Percentiles rank a stretch among this genome's conserved stretches.
phyloP scores from a whole-genome alignment of 2,329 filamentous ascomycete species.

The Hypoxylon sp. region DNA sequence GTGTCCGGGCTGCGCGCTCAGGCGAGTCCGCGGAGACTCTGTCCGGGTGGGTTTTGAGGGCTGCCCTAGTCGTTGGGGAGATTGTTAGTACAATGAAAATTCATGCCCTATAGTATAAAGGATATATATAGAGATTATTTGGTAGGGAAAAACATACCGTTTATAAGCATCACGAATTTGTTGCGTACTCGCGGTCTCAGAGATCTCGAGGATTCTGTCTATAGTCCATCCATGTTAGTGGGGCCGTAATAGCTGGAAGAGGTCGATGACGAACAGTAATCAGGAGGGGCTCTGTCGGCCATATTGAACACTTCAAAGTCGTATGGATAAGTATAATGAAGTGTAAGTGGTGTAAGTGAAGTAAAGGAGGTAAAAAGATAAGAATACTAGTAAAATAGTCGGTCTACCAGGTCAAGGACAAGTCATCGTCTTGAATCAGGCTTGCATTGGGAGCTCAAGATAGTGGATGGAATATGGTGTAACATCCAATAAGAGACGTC shows the following conservation, averaged over 20 bases:
- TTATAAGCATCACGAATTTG: conserved; percentile 97
- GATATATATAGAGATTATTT: not conserved
- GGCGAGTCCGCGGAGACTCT: conserved; percentile 87
- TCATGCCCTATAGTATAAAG: not conserved
- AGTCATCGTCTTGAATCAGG: conserved; percentile 31
- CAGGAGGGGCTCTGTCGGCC: conserved; percentile 62
- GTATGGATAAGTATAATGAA: conserved; percentile 14
- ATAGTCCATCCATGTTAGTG: conserved; percentile 43
- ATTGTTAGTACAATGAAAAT: conserved; percentile 37
- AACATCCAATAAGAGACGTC: conserved; percentile 38
- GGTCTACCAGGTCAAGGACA: conserved; percentile 18
- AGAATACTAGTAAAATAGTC: conserved; percentile 6
- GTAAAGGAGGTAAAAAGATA: conserved; percentile 8
- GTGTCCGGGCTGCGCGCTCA: conserved; percentile 84
- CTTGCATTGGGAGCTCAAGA: conserved; percentile 32
- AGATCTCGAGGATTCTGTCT: conserved; percentile 83
- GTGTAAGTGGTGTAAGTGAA: not conserved
- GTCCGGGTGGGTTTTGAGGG: conserved; percentile 93
- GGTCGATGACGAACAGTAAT: conserved; percentile 67
- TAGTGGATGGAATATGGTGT: conserved; percentile 9
- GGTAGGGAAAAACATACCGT: conserved; percentile 65
- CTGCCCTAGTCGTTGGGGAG: conserved; percentile 71
- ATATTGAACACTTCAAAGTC: conserved; percentile 47
- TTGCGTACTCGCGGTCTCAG: conserved; percentile 80
- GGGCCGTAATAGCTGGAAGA: conserved; percentile 28